phyloP scores from a whole-genome alignment of 2,329 filamentous ascomycete species.

The Fusarium tanahbumbuense region DNA sequence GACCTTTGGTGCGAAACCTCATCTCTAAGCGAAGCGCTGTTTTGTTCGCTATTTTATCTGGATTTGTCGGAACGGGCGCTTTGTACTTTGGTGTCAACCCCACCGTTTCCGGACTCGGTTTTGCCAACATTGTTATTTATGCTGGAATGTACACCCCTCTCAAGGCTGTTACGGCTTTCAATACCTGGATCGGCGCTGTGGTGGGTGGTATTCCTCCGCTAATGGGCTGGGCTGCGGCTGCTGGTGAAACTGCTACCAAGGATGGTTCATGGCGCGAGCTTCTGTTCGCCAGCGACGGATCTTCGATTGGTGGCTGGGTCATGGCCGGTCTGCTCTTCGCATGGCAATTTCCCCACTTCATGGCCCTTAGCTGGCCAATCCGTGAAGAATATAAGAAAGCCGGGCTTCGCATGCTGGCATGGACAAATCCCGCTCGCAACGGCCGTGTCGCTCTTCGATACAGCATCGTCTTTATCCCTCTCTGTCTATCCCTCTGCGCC shows the following conservation, averaged over 20 bases:
- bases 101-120: constrained; percentile 87
- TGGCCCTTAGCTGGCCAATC: constrained; percentile 89
- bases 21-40: constrained; percentile 78
- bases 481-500: constrained; percentile 84
- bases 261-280: constrained; percentile 83
- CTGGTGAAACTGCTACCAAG: constrained; percentile 83
- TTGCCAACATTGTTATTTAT: constrained; percentile 87
- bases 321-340: constrained; percentile 86
- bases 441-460: constrained; percentile 89
- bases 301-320: constrained; percentile 84
- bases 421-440: constrained; percentile 88
- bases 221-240: constrained; percentile 98
- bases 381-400: constrained; percentile 86
- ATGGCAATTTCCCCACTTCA: constrained; percentile 99
- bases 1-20: constrained; percentile 86
- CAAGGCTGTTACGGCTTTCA: constrained; percentile 86
- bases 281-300: constrained; percentile 73
- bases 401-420: constrained; percentile 79
- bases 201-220: constrained; percentile 94
- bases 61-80: constrained; percentile 73
- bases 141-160: constrained; percentile 93
- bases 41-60: constrained; percentile 82
- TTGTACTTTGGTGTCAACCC: constrained; percentile 94
- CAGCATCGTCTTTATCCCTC: constrained; percentile 83
- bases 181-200: constrained; percentile 94